These are phyloP conservation scores for Argentina anserina DNA, from an alignment of 306 rosid species.

Conservation along the genomic window DNA sequence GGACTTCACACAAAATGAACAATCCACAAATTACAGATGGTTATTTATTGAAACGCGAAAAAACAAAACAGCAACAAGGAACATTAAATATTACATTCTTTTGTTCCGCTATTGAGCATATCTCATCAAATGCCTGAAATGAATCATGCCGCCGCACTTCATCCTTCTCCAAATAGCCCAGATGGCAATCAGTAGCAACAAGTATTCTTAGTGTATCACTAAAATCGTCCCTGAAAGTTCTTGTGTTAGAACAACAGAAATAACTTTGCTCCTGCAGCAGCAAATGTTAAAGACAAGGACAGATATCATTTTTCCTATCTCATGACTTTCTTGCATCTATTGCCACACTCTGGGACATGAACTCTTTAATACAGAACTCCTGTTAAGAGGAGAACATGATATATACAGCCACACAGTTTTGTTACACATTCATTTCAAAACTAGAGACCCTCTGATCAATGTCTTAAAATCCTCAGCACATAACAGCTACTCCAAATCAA, in stretches of 20 bases:
- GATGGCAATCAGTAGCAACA: constrained; percentile 91
- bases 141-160: constrained; percentile 94
- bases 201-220: constrained; percentile 69
- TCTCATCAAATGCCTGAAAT: constrained; percentile 84
- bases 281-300: not conserved
- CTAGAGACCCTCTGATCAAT: not conserved
- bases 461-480: not conserved
- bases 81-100: constrained; percentile 35
- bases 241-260: not conserved
- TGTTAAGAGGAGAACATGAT: not conserved
- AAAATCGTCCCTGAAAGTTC: constrained; percentile 51
- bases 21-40: not conserved
- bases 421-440: not conserved
- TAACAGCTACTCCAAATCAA: not conserved
- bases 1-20: not conserved
- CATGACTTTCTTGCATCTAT: not conserved
- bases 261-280: not conserved
- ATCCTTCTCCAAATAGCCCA: constrained; percentile 97
- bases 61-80: not conserved
- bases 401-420: no score
- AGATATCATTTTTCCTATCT: not conserved
- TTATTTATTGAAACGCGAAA: not conserved
- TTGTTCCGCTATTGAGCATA: constrained; percentile 76
- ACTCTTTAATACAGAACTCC: not conserved
- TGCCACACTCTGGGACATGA: not conserved